Evolutionary conservation across 2,329 filamentous ascomycete species (phyloP).

Genomic region (Epichloe uncinata): DNA sequence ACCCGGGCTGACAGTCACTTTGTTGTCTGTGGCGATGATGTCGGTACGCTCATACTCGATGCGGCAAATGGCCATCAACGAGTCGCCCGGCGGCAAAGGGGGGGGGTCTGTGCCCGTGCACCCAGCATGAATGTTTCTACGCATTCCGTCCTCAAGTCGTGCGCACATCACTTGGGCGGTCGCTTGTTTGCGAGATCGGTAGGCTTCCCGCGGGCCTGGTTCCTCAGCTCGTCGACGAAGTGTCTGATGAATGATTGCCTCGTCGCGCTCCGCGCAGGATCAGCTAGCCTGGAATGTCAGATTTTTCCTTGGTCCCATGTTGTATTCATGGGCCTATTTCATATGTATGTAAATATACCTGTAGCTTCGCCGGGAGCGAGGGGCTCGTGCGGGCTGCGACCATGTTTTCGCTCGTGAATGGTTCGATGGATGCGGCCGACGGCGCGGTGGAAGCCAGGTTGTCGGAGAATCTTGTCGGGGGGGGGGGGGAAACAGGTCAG

Average conservation of each 20-base stretch:
- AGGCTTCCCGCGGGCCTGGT: slow-evolving; percentile 33
- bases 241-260: slow-evolving; percentile 27
- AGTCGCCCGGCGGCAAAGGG: too few relatives aligned
- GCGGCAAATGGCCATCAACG: too few relatives aligned
- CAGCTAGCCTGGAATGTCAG: too few relatives aligned
- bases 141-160: too few relatives aligned
- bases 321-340: too few relatives aligned
- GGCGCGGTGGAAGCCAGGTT: slow-evolving; percentile 36
- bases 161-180: slow-evolving; percentile 12
- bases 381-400: slow-evolving; percentile 35
- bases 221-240: slow-evolving; percentile 37
- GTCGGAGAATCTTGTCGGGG: slow-evolving; percentile 39
- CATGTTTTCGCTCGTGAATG: too few relatives aligned
- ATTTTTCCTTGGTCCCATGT: too few relatives aligned
- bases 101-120: too few relatives aligned
- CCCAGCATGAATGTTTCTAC: too few relatives aligned
- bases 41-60: slow-evolving; percentile 40
- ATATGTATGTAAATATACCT: too few relatives aligned
- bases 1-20: slow-evolving; percentile 22
- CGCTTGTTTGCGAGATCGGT: slow-evolving; percentile 22
- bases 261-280: slow-evolving; percentile 17
- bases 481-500: slow-evolving; percentile 3
- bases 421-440: slow-evolving; percentile 38
- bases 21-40: slow-evolving; percentile 31
- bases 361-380: slow-evolving; percentile 39